Evolutionary conservation across 805 yeast genomes (phyloP).

Genomic region (Suhomyces emberorum): DNA sequence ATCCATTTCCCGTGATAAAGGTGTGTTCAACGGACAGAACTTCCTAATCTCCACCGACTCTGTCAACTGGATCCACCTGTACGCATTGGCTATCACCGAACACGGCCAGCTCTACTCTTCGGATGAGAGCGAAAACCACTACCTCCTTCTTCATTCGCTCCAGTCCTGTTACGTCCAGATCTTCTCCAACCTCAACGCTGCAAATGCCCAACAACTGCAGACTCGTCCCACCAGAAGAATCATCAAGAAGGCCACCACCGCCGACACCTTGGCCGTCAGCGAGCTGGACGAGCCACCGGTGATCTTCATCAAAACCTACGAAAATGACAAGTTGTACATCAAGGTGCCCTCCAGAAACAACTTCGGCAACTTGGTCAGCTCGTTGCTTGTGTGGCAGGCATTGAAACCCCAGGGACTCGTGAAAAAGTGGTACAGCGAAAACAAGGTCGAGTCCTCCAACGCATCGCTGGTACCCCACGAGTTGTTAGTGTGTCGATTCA

Average conservation of each 20-base stretch:
- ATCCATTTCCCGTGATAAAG: constrained; percentile 31
- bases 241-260: constrained; percentile 3
- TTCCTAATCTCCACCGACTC: constrained; percentile 37
- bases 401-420: constrained; percentile 51
- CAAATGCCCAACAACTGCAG: constrained; percentile 6
- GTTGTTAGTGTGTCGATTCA: constrained; percentile 60
- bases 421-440: constrained; percentile 50
- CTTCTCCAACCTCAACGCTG: constrained; percentile 20
- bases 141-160: constrained; percentile 30
- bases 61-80: constrained; percentile 32
- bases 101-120: constrained; percentile 33
- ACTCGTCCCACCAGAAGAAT: constrained; percentile 6
- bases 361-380: constrained; percentile 43
- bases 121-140: constrained; percentile 28
- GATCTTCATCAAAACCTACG: constrained; percentile 39
- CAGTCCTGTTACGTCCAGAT: constrained; percentile 42
- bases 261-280: not conserved
- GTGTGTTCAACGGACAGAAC: constrained; percentile 30
- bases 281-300: constrained; percentile 31
- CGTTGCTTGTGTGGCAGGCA: constrained; percentile 56
- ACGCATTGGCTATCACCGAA: constrained; percentile 27
- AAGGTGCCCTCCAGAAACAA: constrained; percentile 32
- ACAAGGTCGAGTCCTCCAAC: constrained; percentile 26
- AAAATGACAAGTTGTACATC: constrained; percentile 36
- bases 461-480: constrained; percentile 26